A percentile compares a stretch with the other conserved stretches of the same genome.
These are phyloP conservation scores for Hypholoma sublateritium DNA, from an alignment of 768 basidiomycete species.

Conservation along the genomic window DNA sequence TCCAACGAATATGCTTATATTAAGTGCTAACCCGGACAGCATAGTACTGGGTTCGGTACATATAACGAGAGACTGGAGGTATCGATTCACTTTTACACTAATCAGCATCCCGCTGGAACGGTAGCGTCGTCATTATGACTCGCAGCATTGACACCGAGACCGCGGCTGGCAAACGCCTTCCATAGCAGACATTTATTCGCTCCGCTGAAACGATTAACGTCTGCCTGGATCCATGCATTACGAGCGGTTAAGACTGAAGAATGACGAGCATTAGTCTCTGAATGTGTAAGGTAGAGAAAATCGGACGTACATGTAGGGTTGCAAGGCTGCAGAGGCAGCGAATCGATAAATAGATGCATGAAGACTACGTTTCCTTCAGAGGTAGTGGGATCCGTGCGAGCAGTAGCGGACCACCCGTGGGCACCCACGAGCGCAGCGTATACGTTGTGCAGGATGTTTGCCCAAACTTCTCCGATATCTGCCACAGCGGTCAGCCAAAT, in stretches of 20 bases:
- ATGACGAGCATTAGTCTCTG: neutral
- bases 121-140: constrained; percentile 14
- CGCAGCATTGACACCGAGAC: constrained; percentile 29
- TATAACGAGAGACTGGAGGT: too few species aligned
- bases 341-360: constrained; percentile 51
- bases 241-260: constrained; percentile 38
- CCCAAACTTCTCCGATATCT: constrained; percentile 61
- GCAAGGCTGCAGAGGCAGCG: constrained; percentile 47
- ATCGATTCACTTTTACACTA: neutral
- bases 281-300: neutral
- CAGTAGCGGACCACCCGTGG: constrained; percentile 35
- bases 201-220: constrained; percentile 34
- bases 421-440: constrained; percentile 37
- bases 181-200: constrained; percentile 37
- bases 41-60: too few species aligned
- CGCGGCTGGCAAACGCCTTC: constrained; percentile 40
- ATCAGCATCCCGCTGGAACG: constrained; percentile 18
- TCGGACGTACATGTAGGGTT: constrained; percentile 46
- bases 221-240: constrained; percentile 41
- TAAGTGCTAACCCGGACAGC: neutral
- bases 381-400: constrained; percentile 38
- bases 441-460: constrained; percentile 44
- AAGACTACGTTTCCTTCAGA: constrained; percentile 50
- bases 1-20: too few species aligned
- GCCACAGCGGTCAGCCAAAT: neutral